phyloP scores from a whole-genome alignment of 2,329 filamentous ascomycete species.

The Sarocladium oryzae region DNA sequence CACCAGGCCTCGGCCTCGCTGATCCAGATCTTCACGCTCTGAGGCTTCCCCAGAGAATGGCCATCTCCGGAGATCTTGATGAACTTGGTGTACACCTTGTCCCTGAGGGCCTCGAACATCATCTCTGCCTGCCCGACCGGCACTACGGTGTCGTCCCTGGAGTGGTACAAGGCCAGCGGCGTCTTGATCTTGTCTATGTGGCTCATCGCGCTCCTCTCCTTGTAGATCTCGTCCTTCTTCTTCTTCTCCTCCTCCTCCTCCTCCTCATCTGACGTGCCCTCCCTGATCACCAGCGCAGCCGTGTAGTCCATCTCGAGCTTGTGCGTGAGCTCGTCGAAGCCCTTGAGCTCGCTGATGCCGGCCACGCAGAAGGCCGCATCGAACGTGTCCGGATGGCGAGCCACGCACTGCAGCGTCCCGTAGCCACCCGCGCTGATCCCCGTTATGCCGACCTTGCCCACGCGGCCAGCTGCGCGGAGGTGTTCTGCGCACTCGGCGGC shows the following conservation, averaged over 20 bases:
- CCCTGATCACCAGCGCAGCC: conserved; percentile 33
- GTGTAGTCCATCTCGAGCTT: conserved; percentile 51
- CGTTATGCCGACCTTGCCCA: conserved; percentile 39
- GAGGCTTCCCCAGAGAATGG: conserved; percentile 39
- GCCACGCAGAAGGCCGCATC: conserved; percentile 43
- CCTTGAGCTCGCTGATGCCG: conserved; percentile 44
- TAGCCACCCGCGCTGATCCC: conserved; percentile 49
- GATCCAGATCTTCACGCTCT: conserved; percentile 32
- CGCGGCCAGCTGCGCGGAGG: conserved; percentile 29
- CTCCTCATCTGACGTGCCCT: conserved; percentile 29
- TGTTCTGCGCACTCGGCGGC: conserved; percentile 38
- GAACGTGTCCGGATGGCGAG: conserved; percentile 38
- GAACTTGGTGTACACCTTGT: conserved; percentile 32
- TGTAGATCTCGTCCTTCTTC: conserved; percentile 32
- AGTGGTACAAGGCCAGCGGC: conserved; percentile 51
- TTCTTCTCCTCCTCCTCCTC: conserved; percentile 34
- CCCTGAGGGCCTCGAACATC: conserved; percentile 41
- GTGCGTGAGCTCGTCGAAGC: conserved; percentile 41
- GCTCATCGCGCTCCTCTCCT: conserved; percentile 41
- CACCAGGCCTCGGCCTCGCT: conserved; percentile 42
- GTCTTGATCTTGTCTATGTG: conserved; percentile 40
- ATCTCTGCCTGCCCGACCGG: conserved; percentile 49
- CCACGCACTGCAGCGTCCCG: conserved; percentile 42
- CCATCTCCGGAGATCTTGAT: conserved; percentile 29
- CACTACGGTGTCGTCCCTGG: conserved; percentile 49